Percentiles rank a stretch among this genome's conserved stretches.
phyloP scores from a whole-genome alignment of 306 rosid genomes.

The Prunus persica region Prunus_persica_NCBIv2 NC_034011.1:6597501-6598000 shows the following conservation, averaged over 20 bases:
- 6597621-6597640: neutral
- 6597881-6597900: neutral
- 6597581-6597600: constrained; percentile 96
- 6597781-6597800: neutral
- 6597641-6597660: neutral
- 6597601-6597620: constrained; percentile 52
- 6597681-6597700: neutral
- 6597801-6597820: neutral
- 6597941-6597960: neutral
- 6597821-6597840: neutral
- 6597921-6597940: neutral
- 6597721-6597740: neutral
- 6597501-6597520: constrained; percentile 22
- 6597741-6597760: neutral
- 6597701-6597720: neutral
- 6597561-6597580: constrained; percentile 90
- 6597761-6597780: neutral
- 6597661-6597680: neutral
- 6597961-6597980: neutral
- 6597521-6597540: constrained; percentile 58
- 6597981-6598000: neutral
- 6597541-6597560: constrained; percentile 97
- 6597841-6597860: no score
- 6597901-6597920: neutral
- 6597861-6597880: neutral